A percentile compares a stretch with the other conserved stretches of the same genome.
Evolutionary conservation across 1,139 yeast genomes (phyloP).

Genomic region (Suhomyces kunorum): DNA sequence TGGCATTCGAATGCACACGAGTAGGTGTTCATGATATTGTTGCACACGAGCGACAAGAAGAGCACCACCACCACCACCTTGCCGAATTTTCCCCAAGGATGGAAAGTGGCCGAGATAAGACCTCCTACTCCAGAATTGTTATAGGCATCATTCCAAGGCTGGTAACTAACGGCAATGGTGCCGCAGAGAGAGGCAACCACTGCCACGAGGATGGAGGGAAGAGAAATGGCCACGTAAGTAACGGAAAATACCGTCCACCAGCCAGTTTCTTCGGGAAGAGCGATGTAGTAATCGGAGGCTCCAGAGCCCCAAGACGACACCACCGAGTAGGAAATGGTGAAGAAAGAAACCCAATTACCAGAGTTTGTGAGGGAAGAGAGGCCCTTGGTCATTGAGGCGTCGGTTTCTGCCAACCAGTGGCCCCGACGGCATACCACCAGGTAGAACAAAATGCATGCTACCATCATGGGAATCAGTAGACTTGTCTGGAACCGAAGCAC

Average conservation of each 20-base stretch:
- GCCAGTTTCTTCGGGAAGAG: slow-evolving; percentile 28
- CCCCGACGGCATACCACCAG: slow-evolving; percentile 25
- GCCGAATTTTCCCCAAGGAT: slow-evolving; percentile 31
- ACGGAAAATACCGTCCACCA: slow-evolving; percentile 22
- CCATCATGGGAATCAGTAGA: slow-evolving; percentile 24
- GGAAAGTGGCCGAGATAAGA: slow-evolving; percentile 22
- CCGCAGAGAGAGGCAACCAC: slow-evolving; percentile 28
- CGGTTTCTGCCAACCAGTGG: slow-evolving; percentile 16
- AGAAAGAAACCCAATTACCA: slow-evolving; percentile 31
- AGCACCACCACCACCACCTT: slow-evolving; percentile 36
- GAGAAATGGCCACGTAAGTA: slow-evolving; percentile 26
- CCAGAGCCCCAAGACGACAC: slow-evolving; percentile 33
- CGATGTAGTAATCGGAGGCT: slow-evolving; percentile 31
- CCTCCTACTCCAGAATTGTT: slow-evolving; percentile 28
- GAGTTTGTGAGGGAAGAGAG: slow-evolving; percentile 15
- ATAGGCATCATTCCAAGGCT: slow-evolving; percentile 29
- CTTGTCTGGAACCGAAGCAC: slow-evolving; percentile 25
- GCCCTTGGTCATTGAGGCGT: slow-evolving; percentile 19
- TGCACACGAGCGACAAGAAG: slow-evolving; percentile 38
- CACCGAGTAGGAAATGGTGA: slow-evolving; percentile 29
- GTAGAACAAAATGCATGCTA: slow-evolving; percentile 25
- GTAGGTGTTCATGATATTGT: slow-evolving; percentile 38
- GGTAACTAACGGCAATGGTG: slow-evolving; percentile 25
- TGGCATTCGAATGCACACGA: slow-evolving; percentile 30
- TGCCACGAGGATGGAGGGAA: slow-evolving; percentile 32